Conservation (phyloP, 176 grass and related monocot genomes). For the Oropetium thomaeum region DNA sequence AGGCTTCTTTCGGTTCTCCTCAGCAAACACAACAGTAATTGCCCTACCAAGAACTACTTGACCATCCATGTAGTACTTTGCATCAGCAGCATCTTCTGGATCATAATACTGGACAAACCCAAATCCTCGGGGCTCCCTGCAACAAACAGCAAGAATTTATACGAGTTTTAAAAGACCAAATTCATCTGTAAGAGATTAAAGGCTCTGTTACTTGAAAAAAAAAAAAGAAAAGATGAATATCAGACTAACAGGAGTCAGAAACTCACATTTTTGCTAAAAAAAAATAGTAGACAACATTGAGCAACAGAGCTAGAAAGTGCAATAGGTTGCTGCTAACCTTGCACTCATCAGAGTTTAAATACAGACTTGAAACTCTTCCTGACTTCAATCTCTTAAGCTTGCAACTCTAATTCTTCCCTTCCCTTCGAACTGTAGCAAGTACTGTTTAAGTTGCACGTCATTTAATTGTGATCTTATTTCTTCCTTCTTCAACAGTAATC, state of each 20-base stretch:
- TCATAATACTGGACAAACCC: slow-evolving; percentile 91
- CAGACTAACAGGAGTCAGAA: not conserved
- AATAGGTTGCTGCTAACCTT: slow-evolving; percentile 84
- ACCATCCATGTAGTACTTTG: slow-evolving; percentile 93
- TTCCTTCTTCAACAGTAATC: slow-evolving; percentile 75
- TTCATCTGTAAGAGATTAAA: not conserved
- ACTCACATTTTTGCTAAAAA: slow-evolving; percentile 4
- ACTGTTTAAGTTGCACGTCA: slow-evolving; percentile 67
- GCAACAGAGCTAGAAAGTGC: slow-evolving; percentile 41
- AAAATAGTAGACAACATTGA: slow-evolving; percentile 20
- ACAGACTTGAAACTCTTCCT: slow-evolving; percentile 78
- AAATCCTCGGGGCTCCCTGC: slow-evolving; percentile 82
- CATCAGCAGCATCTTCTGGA: slow-evolving; percentile 80
- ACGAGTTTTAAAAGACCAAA: not conserved
- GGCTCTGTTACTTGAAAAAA: not conserved
- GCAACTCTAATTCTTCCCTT: slow-evolving; percentile 80
- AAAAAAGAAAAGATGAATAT: slow-evolving; percentile 1
- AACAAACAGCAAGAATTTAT: not conserved
- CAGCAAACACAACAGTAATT: slow-evolving; percentile 90
- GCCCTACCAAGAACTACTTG: slow-evolving; percentile 84
- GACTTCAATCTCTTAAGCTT: slow-evolving; percentile 69
- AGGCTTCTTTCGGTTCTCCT: slow-evolving; percentile 92
- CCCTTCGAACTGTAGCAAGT: slow-evolving; percentile 75
- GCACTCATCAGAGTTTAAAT: slow-evolving; percentile 51
- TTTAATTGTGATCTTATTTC: slow-evolving; percentile 67